Base-by-base conservation (phyloP, 306 rosid species). In the Dryas alaskensis region DNA sequence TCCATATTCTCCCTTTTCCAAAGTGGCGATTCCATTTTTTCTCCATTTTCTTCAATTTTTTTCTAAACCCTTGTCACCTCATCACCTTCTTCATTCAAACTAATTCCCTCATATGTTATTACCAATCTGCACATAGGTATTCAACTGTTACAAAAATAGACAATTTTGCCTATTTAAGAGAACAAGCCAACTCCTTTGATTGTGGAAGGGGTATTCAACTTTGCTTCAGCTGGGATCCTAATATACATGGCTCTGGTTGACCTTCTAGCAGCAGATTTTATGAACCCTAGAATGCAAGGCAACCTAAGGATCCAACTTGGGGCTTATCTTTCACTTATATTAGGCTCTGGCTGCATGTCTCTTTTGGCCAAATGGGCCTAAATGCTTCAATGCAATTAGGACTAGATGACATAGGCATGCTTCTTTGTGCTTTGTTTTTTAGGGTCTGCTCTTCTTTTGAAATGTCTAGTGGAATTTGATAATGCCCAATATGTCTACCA, bases 171-270 rank as follows among this genome's bases (percentile, higher is more conserved):
- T 22, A n/a, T n/a, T n/a, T n/a, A 22, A 22, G 84, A 73, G 54
- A 87, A 39, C 6, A 81, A 87, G 67, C 79, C 86, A 71, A 82
- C 79, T 44, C 84, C 90, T 4, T 65, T 83, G 8, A 76, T 85
- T 53, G 84, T 86, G 50, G 86, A 85, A 76, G 97, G 93, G 45
- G 2, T 81, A 60, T 82, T 88, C 48, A 84, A 88, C 71, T 84
- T 92, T 62, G 85, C 89, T 47, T 90, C 97, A 4, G 87, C 89
- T 55, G 93, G 97, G 73, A 78, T 90, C 45, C 78, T 88, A 8
- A 85, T 83, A 40, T 85, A 79, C 80, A 88, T 87, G 93, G 89
- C 97, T 55, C 82, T 91, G 55, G 94, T 84, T 82, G 89, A 88
- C 77, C 89, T 85, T 76, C 81, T 89, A 37, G 94, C 97, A 25